Evolutionary conservation across 306 rosid genomes (phyloP).

Genomic region (Corylus heterophylla): DNA sequence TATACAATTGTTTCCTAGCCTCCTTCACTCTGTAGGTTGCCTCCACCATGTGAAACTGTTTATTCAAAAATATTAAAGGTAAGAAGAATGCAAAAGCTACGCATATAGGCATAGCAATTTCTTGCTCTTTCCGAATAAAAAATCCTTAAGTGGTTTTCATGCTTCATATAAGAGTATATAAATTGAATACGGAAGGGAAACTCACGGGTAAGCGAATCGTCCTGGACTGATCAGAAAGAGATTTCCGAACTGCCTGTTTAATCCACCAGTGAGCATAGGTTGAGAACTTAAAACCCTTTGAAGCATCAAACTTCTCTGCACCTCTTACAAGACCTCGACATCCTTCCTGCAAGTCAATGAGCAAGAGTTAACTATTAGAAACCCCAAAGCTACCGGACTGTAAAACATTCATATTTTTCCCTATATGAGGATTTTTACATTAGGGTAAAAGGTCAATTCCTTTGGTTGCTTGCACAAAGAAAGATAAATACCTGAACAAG

Average conservation of each 20-base stretch:
- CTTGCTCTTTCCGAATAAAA: background rate
- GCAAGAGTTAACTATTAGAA: slow-evolving; percentile 16
- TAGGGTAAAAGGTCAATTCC: background rate
- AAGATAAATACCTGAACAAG: slow-evolving; percentile 80
- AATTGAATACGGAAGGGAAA: slow-evolving; percentile 19
- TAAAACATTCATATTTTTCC: slow-evolving; percentile 4
- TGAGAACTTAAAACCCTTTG: slow-evolving; percentile 97
- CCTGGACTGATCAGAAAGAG: slow-evolving; percentile 86
- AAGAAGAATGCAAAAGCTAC: slow-evolving; percentile 11
- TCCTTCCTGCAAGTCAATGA: slow-evolving; percentile 69
- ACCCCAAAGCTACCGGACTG: slow-evolving; percentile 16
- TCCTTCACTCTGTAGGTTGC: slow-evolving; percentile 87
- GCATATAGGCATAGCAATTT: background rate
- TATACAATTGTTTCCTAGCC: slow-evolving; percentile 75
- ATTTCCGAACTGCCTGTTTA: slow-evolving; percentile 85
- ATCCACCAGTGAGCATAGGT: slow-evolving; percentile 99
- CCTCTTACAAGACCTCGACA: slow-evolving; percentile 95
- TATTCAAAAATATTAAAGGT: slow-evolving; percentile 27
- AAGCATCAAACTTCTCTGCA: slow-evolving; percentile 89
- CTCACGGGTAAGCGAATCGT: slow-evolving; percentile 94
- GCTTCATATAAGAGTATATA: slow-evolving; percentile 6
- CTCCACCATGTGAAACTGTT: slow-evolving; percentile 95
- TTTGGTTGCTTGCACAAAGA: background rate
- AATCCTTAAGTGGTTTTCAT: background rate
- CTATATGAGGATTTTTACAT: background rate